These are phyloP conservation scores for Ascochyta koolunga DNA, from an alignment of 2,329 filamentous ascomycete species.

Conservation along the genomic window DNA sequence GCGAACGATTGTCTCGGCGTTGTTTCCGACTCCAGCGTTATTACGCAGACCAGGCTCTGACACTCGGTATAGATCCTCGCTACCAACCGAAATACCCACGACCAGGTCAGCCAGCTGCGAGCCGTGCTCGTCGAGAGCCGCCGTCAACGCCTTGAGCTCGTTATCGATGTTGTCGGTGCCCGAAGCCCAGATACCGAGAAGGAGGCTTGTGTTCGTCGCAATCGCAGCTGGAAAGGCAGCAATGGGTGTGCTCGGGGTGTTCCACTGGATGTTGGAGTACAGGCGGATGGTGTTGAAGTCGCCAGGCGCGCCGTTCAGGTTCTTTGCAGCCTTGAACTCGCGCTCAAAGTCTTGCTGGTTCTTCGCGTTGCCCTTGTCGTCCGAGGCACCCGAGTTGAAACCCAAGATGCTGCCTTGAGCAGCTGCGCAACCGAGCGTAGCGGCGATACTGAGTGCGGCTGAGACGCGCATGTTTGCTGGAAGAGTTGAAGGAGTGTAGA, in stretches of 20 bases:
- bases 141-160: constrained; percentile 42
- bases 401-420: constrained; percentile 37
- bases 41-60: constrained; percentile 70
- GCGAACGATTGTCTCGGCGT: constrained; percentile 65
- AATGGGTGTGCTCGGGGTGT: constrained; percentile 68
- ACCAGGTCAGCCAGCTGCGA: constrained; percentile 59
- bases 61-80: constrained; percentile 67
- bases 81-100: constrained; percentile 46
- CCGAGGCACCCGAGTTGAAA: constrained; percentile 44
- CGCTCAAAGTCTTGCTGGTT: constrained; percentile 69
- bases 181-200: constrained; percentile 57
- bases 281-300: constrained; percentile 73
- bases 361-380: constrained; percentile 54
- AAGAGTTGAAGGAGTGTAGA: constrained; percentile 12
- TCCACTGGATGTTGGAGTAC: constrained; percentile 74
- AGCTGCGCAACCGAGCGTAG: constrained; percentile 26
- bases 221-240: constrained; percentile 50
- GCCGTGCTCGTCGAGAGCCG: constrained; percentile 43
- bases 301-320: constrained; percentile 65
- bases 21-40: constrained; percentile 66
- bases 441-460: constrained; percentile 29
- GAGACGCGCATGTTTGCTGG: constrained; percentile 27
- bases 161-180: constrained; percentile 52
- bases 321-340: constrained; percentile 69
- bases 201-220: constrained; percentile 43